Conservation (phyloP, 805 yeast species). For the Candida namnaoensis region DNA sequence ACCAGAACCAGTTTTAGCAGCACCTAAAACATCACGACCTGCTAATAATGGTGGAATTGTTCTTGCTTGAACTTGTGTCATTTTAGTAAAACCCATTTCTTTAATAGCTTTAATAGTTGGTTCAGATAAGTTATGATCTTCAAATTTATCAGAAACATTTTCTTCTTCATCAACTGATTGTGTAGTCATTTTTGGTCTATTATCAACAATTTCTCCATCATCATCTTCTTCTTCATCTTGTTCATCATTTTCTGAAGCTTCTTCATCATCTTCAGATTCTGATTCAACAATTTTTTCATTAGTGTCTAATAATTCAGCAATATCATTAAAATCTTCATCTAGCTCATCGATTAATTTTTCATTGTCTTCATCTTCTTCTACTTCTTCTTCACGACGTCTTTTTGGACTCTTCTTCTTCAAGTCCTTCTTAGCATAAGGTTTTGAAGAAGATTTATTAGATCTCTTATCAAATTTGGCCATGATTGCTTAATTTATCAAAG, state of each 20-base stretch:
- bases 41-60: constrained; percentile 96
- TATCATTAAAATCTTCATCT: constrained; percentile 50
- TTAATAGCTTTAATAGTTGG: constrained; percentile 77
- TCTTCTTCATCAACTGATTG: constrained; percentile 7
- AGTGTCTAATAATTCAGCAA: constrained; percentile 43
- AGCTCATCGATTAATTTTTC: constrained; percentile 42
- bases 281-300: constrained; percentile 19
- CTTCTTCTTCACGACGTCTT: constrained; percentile 20
- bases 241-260: constrained; percentile 9
- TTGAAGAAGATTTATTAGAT: no score
- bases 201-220: constrained; percentile 8
- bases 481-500: no score
- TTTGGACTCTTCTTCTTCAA: constrained; percentile 13
- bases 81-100: constrained; percentile 82
- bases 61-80: constrained; percentile 94
- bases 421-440: not conserved
- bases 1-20: constrained; percentile 99
- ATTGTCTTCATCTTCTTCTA: constrained; percentile 22
- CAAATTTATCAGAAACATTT: constrained; percentile 21
- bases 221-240: constrained; percentile 12
- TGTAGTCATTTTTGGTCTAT: constrained; percentile 12
- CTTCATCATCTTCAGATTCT: constrained; percentile 14
- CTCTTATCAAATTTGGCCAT: not conserved
- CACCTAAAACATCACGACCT: constrained; percentile 96
- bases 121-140: constrained; percentile 60